phyloP scores from a whole-genome alignment of 768 basidiomycete species.

The Tubosaeta sp. region DNA sequence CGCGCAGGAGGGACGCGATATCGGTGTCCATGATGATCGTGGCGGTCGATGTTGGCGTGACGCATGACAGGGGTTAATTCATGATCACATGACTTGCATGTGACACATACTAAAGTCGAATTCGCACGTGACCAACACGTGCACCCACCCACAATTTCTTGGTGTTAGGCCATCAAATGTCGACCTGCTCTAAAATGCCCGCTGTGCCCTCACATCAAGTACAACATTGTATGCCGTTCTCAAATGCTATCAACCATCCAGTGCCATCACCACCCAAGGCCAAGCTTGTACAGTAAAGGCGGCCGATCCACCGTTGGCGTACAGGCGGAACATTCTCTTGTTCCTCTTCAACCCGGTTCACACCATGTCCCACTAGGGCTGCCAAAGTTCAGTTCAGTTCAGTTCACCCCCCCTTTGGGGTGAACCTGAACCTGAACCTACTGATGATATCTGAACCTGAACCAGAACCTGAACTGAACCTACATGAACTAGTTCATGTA shows the following conservation, averaged over 20 bases:
- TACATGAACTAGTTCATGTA: too few species aligned
- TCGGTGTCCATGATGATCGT: background rate
- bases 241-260: conserved; percentile 37
- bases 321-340: conserved; percentile 85
- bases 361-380: too few species aligned
- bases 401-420: too few species aligned
- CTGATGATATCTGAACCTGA: too few species aligned
- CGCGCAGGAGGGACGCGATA: background rate
- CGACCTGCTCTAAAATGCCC: conserved; percentile 24
- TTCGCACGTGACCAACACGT: conserved; percentile 32
- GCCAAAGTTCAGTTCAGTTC: too few species aligned
- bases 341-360: too few species aligned
- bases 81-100: conserved; percentile 14
- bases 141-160: conserved; percentile 10
- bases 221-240: conserved; percentile 40
- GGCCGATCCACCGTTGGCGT: conserved; percentile 63
- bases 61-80: conserved; percentile 18
- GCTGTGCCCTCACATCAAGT: conserved; percentile 20
- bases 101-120: conserved; percentile 20
- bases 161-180: conserved; percentile 49
- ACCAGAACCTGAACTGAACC: too few species aligned
- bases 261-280: conserved; percentile 34
- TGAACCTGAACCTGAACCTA: too few species aligned
- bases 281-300: conserved; percentile 37
- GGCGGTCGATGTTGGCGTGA: background rate